Evolutionary conservation across 257 asterid species (phyloP), one percentile per base, ranked within the genome.

Genomic region (Plantago ovata): DNA sequence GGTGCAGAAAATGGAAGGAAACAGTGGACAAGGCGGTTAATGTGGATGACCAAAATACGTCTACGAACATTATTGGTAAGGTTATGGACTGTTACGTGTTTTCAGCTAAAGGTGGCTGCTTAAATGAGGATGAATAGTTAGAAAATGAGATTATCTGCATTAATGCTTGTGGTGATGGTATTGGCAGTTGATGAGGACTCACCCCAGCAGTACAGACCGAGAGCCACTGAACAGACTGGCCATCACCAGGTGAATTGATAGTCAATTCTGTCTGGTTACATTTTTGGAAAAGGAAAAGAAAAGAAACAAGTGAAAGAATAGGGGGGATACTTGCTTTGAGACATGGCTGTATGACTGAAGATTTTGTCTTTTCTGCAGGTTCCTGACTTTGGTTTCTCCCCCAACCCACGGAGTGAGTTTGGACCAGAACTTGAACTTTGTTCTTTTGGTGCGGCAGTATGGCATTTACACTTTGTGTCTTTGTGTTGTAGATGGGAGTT

Each of bases 21-120:
- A 82, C 86, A 11, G 98, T 93, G 74, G 97, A 93, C 55, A 94
- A 92, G 58, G 89, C 96, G 97, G 96, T 84, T 66, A 83, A 75
- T 77, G 81, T 79, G 75, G 81, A 87, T 71, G 84, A 75, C 42
- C 91, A 84, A 6, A 84, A 80, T 55, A 73, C 65, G 19, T 28
- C 83, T 53, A 72, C 95, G 19, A 70, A 77, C 68, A 77, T 74
- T 60, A 75, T 79, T 49, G 97, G 94, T 93, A 89, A 68, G 62
- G 47, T 65, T 38, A 19, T 48, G 28, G 38, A 14, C 9, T 8
- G 5, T 55, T 53, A 40, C 43, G 28, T 24, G 20, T 53, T 52
- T 57, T 36, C 60, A 55, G 40, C 59, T 66, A 53, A 28, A 39
- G 55, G 13, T 59, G 58, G 40, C 32, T 60, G 13, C 24, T 45